phyloP scores from a whole-genome alignment of 768 basidiomycete genomes.

The Rhodotorula paludigena region DNA sequence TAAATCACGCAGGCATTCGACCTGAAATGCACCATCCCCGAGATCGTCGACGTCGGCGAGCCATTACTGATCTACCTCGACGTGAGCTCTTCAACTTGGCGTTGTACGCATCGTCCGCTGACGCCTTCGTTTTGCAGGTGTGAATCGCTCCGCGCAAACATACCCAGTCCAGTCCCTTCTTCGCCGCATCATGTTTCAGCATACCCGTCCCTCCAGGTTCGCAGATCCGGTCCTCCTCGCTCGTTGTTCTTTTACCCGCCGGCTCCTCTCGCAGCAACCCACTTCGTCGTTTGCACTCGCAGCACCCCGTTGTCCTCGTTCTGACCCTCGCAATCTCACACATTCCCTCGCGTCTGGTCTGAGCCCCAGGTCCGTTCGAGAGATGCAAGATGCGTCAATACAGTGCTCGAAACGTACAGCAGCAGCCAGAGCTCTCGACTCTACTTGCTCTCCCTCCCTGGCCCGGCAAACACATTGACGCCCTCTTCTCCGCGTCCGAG shows the following conservation, averaged over 20 bases:
- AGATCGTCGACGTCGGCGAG: constrained; percentile 94
- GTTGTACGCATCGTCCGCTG: not conserved
- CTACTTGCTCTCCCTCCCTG: not conserved
- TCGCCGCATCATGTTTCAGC: not conserved
- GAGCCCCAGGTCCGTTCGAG: too few species aligned
- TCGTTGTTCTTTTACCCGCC: not conserved
- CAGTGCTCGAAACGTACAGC: too few species aligned
- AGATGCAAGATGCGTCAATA: too few species aligned
- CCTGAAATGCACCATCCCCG: constrained; percentile 88
- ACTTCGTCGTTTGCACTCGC: too few species aligned
- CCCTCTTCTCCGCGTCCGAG: not conserved
- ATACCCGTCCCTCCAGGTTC: not conserved
- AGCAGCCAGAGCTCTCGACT: too few species aligned
- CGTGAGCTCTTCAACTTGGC: not conserved
- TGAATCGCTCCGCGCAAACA: not conserved
- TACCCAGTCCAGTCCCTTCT: not conserved
- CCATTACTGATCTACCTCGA: constrained; percentile 75
- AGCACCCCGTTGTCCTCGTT: too few species aligned
- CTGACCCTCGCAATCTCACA: too few species aligned
- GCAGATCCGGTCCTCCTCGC: not conserved
- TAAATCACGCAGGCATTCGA: constrained; percentile 69
- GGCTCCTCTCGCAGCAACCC: not conserved
- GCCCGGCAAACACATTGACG: not conserved
- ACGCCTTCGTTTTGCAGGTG: not conserved
- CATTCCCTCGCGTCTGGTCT: too few species aligned